phyloP scores from a whole-genome alignment of 805 yeast genomes.

The Spathaspora sp. region DNA sequence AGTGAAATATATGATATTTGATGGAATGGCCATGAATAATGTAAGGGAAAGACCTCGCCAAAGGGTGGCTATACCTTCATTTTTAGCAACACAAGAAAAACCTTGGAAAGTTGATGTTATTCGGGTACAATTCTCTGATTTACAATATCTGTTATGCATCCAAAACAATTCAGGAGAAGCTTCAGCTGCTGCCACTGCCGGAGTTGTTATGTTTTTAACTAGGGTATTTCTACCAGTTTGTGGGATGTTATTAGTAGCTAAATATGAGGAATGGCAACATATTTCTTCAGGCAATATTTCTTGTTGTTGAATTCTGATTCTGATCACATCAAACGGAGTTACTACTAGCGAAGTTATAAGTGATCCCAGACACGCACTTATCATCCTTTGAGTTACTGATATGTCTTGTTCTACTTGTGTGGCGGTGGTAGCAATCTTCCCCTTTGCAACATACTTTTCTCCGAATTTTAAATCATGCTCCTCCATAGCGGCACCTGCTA shows the following conservation, averaged over 20 bases:
- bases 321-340: constrained; percentile 79
- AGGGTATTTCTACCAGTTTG: constrained; percentile 14
- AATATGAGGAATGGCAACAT: constrained; percentile 22
- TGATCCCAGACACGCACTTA: constrained; percentile 77
- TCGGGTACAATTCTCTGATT: constrained; percentile 38
- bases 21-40: constrained; percentile 83
- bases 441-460: background rate
- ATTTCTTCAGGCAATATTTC: constrained; percentile 43
- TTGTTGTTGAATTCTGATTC: constrained; percentile 77
- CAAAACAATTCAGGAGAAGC: constrained; percentile 32
- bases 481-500: constrained; percentile 39
- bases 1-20: constrained; percentile 89
- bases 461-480: constrained; percentile 20
- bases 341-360: constrained; percentile 67
- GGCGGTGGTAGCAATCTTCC: background rate
- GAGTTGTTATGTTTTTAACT: constrained; percentile 22
- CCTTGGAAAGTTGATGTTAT: constrained; percentile 76
- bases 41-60: constrained; percentile 90
- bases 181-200: constrained; percentile 19
- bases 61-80: constrained; percentile 74
- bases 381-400: constrained; percentile 60
- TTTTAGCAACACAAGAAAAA: constrained; percentile 54
- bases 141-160: constrained; percentile 35
- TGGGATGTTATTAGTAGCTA: constrained; percentile 16
- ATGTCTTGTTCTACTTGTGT: constrained; percentile 23